A percentile compares a stretch with the other conserved stretches of the same genome.
Conservation (phyloP, 148 eudicot genomes). For the Rhododendron ovatum region DNA sequence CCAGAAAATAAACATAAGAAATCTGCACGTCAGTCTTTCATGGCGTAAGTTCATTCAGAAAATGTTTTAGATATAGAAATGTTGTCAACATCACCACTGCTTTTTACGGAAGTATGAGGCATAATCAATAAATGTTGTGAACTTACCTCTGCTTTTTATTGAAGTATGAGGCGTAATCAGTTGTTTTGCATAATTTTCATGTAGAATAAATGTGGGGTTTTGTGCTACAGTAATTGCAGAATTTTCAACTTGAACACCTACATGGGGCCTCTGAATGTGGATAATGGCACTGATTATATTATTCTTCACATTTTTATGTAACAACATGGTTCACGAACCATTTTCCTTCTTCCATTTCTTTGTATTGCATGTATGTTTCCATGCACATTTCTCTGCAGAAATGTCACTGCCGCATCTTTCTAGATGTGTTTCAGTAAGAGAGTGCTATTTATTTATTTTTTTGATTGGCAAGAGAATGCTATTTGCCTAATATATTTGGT, state of each 20-base stretch:
- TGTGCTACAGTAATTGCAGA: neutral
- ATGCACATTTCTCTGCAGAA: neutral
- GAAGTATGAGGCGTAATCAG: neutral
- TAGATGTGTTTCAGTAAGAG: neutral
- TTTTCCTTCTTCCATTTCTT: neutral
- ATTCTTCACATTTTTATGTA: neutral
- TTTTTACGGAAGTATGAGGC: neutral
- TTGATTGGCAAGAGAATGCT: neutral
- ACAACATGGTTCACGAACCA: neutral
- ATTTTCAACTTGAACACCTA: neutral
- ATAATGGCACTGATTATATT: neutral
- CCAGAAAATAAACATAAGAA: slow-evolving; percentile 67
- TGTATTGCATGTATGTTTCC: neutral
- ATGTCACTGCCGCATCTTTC: neutral
- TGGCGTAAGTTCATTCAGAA: slow-evolving; percentile 47
- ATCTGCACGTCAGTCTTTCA: slow-evolving; percentile 60
- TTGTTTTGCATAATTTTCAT: neutral
- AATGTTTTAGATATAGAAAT: neutral
- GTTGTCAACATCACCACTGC: neutral
- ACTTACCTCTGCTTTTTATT: neutral
- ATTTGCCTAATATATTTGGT: neutral
- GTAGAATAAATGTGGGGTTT: neutral
- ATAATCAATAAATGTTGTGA: neutral
- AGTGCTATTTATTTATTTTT: neutral
- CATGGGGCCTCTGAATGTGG: neutral